Conservation (phyloP, 2,329 filamentous ascomycete species). For the Cyanodermella asteris region DNA sequence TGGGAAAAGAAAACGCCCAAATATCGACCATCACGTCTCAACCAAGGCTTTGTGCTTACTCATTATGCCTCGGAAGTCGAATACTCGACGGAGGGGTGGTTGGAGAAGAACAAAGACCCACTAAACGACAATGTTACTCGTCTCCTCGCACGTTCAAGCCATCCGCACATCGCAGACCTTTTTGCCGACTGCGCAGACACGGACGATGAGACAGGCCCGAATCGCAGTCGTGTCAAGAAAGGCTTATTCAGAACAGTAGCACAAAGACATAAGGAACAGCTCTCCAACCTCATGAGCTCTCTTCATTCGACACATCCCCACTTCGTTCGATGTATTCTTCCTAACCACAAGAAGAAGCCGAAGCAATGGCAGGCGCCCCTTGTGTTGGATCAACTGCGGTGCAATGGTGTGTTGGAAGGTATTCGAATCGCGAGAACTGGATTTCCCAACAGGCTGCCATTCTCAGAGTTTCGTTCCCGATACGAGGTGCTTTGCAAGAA, state of each 20-base stretch:
- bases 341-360: slow-evolving; percentile 91
- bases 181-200: slow-evolving; percentile 73
- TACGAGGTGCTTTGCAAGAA: slow-evolving; percentile 84
- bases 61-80: slow-evolving; percentile 97
- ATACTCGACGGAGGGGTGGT: slow-evolving; percentile 83
- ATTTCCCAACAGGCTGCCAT: slow-evolving; percentile 81
- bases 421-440: slow-evolving; percentile 93
- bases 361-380: slow-evolving; percentile 81
- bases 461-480: slow-evolving; percentile 81
- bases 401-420: slow-evolving; percentile 96
- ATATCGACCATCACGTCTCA: slow-evolving; percentile 70
- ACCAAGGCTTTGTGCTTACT: slow-evolving; percentile 83
- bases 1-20: slow-evolving; percentile 95
- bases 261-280: slow-evolving; percentile 89
- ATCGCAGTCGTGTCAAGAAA: slow-evolving; percentile 74
- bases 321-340: slow-evolving; percentile 92
- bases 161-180: slow-evolving; percentile 62
- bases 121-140: slow-evolving; percentile 92
- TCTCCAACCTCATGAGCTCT: slow-evolving; percentile 89
- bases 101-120: slow-evolving; percentile 98
- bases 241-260: slow-evolving; percentile 92
- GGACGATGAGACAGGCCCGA: slow-evolving; percentile 49
- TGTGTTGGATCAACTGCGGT: slow-evolving; percentile 92
- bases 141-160: slow-evolving; percentile 58
- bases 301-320: slow-evolving; percentile 92